These are phyloP conservation scores for Tulasnella sp. DNA, from an alignment of 768 basidiomycete species.

Conservation along the genomic window DNA sequence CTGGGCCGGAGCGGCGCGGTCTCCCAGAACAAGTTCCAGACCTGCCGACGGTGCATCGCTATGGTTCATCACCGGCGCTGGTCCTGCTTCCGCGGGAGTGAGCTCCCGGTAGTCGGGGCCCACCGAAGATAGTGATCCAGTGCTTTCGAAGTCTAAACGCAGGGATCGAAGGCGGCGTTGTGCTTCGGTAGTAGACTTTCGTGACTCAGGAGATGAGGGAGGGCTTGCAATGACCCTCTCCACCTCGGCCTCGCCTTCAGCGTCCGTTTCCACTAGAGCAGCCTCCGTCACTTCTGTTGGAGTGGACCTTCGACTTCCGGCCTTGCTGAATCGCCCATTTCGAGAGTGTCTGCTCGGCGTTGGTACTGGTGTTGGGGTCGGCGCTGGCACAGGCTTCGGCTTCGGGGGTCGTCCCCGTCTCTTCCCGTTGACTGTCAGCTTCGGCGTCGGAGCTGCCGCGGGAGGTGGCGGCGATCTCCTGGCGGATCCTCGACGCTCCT, in stretches of 20 bases:
- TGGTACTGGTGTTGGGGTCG: neutral
- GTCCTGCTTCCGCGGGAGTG: neutral
- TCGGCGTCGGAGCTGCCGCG: neutral
- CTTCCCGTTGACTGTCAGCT: neutral
- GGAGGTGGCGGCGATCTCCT: neutral
- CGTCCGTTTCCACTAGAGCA: conserved; percentile 6
- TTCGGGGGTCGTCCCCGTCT: neutral
- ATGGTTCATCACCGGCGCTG: neutral
- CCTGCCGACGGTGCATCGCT: neutral
- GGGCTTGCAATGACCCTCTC: neutral
- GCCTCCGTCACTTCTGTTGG: neutral
- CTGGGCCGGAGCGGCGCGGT: neutral
- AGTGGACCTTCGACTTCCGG: neutral
- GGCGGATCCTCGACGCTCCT: neutral
- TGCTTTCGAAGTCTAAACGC: conserved; percentile 9
- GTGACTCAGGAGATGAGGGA: neutral
- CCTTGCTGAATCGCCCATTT: neutral
- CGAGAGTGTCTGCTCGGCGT: neutral
- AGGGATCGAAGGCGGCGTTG: neutral
- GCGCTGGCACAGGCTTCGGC: neutral
- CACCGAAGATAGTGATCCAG: conserved; percentile 11
- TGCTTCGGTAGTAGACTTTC: neutral
- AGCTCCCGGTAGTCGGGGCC: neutral
- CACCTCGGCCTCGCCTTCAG: conserved; percentile 11
- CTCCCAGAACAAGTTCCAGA: conserved; percentile 5